Evolutionary conservation across 2,329 filamentous ascomycete genomes (phyloP), one percentile per base, ranked within the genome.

Genomic region (Xylariaceae sp.): DNA sequence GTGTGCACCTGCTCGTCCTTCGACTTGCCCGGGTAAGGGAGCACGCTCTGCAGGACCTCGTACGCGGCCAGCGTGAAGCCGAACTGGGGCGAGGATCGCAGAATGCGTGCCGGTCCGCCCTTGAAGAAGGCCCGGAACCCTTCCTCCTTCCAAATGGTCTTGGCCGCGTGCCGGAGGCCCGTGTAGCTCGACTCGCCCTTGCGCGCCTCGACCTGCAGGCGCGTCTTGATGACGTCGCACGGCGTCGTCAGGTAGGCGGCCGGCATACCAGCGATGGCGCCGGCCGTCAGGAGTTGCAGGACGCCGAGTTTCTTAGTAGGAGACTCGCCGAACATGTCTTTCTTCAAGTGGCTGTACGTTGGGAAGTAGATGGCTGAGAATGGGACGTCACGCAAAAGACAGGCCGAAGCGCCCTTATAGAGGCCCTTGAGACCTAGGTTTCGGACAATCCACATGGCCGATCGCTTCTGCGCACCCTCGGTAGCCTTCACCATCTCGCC

Each of bases 351-450:
- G 61, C 78, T 85, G 71, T 98, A 98, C 15, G 88, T 84, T 2
- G 92, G 90, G 79, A 98, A 98, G 72, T 98, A 98, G 60, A 98
- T 98, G 55, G 88, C 88, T 14, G 90, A 97, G 71, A 98, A 98
- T 31, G 92, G 92, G 28, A 97, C 88, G 64, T 98, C 92, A 53
- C 92, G 89, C 49, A 97, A 76, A 55, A 98, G 72, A 68, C 92
- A 98, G 14, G 92, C 92, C 31, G 83, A 88, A 14, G 90, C 92
- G 46, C 92, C 92, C 74, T 96, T 97, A 76, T 98, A 98, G 52
- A 98, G 73, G 41, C 92, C 92, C 34, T 94, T 73, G 34, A 98
- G 78, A 73, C 92, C 92, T 47, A 98, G 72, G 66, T 98, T 96
- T 61, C 83, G 83, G 46, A 97, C 85, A 53, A 98, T 97, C 92